phyloP scores from a whole-genome alignment of 1,284 basidiomycete species.

The Apiotrichum mycotoxinovorans region DNA sequence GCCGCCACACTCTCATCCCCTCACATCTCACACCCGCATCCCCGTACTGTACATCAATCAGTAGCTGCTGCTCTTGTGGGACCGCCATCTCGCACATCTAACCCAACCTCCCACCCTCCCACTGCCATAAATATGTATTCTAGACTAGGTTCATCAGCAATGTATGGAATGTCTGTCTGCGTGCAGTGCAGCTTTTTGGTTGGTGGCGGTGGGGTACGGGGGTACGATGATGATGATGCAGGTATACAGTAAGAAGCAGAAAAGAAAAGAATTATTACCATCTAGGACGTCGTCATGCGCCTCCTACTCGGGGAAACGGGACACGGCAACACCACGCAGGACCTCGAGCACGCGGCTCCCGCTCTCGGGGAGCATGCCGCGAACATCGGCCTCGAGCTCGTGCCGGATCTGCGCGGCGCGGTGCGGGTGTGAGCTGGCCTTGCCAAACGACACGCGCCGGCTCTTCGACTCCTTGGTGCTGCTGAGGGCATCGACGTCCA shows the following conservation, averaged over 20 bases:
- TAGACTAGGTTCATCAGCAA: neutral
- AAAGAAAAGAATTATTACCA: too few species aligned
- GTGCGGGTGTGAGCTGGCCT: neutral
- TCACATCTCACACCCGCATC: too few species aligned
- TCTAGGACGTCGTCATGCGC: neutral
- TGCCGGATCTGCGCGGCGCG: constrained; percentile 42
- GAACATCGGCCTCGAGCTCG: constrained; percentile 70
- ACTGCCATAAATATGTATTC: neutral
- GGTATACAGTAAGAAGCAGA: neutral
- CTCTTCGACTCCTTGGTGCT: constrained; percentile 36
- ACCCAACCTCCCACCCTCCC: neutral
- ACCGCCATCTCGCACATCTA: too few species aligned
- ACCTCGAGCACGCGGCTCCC: constrained; percentile 52
- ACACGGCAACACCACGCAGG: constrained; percentile 58
- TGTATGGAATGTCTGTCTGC: neutral
- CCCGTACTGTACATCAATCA: too few species aligned
- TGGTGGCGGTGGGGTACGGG: neutral
- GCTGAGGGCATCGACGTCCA: too few species aligned
- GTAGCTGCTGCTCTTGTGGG: too few species aligned
- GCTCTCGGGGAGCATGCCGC: constrained; percentile 61
- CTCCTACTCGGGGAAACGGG: constrained; percentile 12
- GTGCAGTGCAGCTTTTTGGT: too few species aligned
- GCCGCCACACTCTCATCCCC: too few species aligned
- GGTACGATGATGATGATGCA: neutral
- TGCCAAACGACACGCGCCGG: constrained; percentile 3